Evolutionary conservation across 805 yeast species (phyloP), one percentile per base, ranked within the genome.

Genomic region (Jamesozyma spencerorum): DNA sequence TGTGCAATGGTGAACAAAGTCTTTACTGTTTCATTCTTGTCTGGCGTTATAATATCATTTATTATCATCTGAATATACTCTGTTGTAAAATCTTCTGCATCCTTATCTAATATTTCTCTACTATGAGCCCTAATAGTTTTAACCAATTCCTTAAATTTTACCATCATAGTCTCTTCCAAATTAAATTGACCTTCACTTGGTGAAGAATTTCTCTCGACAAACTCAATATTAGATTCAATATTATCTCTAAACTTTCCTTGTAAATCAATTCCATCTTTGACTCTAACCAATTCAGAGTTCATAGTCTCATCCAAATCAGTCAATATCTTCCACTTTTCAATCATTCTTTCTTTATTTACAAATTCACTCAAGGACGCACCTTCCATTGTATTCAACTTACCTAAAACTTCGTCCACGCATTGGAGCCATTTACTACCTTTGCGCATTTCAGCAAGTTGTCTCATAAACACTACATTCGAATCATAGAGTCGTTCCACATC

Each of bases 401-500:
- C 29, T 14, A 57, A 42, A 12, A 50, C 41, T 13, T 52, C 51
- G 5, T 53, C 41, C 38, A 54, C 69, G 27, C 64, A 58, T 0
- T 41, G 49, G 35, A 51, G 50, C 76, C 77, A 72, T 26, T 58
- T 53, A 19, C 68, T 64, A 15, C 63, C 60, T 17, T 70, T 57
- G 1, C 75, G 67, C 44, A 71, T 69, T 29, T 57, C 52, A 36
- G 63, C 63, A 27, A 76, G 53, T 20, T 69, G 52, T 38, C 58
- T 60, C 24, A 66, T 47, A 58, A 66, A 58, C 34, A 67, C 55
- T 42, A 64, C 48, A 17, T 66, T 59, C 12, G 63, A 54, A 40
- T 61, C 55, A 51, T 71, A 72, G 18, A 58, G 60, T 43, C 69
- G 71, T 41, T 71, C 74, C 2, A 71, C 68, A n/a, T 74, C 77